Evolutionary conservation across 208 protist species (phyloP).

Genomic region (Trypanosoma theileri): DNA sequence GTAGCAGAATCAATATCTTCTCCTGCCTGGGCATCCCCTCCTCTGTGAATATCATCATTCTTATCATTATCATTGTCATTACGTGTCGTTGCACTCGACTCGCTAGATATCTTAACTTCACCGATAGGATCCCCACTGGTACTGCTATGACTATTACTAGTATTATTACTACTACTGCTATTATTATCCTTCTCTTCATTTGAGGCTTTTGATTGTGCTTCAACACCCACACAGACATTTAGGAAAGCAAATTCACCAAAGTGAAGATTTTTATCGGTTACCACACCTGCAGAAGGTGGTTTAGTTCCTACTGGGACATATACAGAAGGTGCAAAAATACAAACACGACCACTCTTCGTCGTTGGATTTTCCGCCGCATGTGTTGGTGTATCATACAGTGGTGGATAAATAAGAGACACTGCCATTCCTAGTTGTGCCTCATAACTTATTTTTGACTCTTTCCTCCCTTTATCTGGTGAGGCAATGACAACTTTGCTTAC

Average conservation of each 20-base stretch:
- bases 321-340: constrained; percentile 31
- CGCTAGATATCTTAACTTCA: too few species aligned
- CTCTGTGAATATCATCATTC: background rate
- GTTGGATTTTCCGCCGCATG: background rate
- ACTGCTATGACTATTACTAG: background rate
- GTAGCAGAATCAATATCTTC: too few species aligned
- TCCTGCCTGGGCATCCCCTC: background rate
- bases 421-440: constrained; percentile 19
- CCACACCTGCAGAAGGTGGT: constrained; percentile 60
- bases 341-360: constrained; percentile 23
- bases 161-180: background rate
- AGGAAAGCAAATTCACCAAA: constrained; percentile 69
- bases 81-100: too few species aligned
- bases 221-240: constrained; percentile 4
- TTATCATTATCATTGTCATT: background rate
- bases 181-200: background rate
- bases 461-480: background rate
- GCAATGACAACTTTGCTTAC: background rate
- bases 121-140: too few species aligned
- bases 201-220: background rate
- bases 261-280: constrained; percentile 76
- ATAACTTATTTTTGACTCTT: background rate
- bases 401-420: constrained; percentile 13
- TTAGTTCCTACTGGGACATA: constrained; percentile 46
- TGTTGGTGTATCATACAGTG: constrained; percentile 16